Base-by-base conservation (phyloP, 768 basidiomycete genomes). In the Auricularia auricula-judae region DNA sequence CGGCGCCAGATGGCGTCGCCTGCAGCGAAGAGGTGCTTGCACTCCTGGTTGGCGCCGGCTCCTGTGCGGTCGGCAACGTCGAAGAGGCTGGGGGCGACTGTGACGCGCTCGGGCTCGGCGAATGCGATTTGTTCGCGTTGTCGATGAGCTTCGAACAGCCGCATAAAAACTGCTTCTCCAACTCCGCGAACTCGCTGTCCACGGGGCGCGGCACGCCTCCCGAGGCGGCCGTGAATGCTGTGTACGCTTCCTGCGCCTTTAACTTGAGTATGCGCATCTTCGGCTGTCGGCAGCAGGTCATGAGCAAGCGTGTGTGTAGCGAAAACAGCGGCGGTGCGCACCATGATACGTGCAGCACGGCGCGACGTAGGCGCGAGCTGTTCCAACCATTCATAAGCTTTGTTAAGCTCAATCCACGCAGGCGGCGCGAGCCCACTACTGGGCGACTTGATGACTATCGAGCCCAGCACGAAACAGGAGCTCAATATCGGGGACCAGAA, bases 401-500 rank as follows among this genome's bases (percentile, higher is more conserved):
- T 54, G n/a, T 54, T 29, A 18, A 54, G 18, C 29, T 54, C 53
- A 3, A 18, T 18, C 53, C 53, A 54, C 18, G 53, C 53, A 8
- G 53, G n/a, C 10, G 53, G 53, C 7, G 53, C 53, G n/a, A 54
- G 53, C 11, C 53, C 53, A 18, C 53, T 11, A 8, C 53, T 18
- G 29, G 53, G 53, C n/a, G n/a, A 7, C n/a, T 29, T n/a, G n/a
- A 54, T 54, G 53, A 54, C 53, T 2, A 54, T 7, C 18, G 53
- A n/a, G 5, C 53, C 53, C 11, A 54, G 53, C 11, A 54, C 29
- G 53, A 54, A 86, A 36, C 85, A 81, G 69, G 84, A 86, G 21
- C 86, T 87, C 74, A 88, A 76, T 72, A 74, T 73, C 61, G 79
- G 79, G 5, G 75, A 74, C 76, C 75, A 77, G 56, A 80, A 68